Percentiles rank a stretch among this genome's conserved stretches.
Conservation (phyloP, 2,329 filamentous ascomycete genomes). For the Neopestalotiopsis sp. region DNA sequence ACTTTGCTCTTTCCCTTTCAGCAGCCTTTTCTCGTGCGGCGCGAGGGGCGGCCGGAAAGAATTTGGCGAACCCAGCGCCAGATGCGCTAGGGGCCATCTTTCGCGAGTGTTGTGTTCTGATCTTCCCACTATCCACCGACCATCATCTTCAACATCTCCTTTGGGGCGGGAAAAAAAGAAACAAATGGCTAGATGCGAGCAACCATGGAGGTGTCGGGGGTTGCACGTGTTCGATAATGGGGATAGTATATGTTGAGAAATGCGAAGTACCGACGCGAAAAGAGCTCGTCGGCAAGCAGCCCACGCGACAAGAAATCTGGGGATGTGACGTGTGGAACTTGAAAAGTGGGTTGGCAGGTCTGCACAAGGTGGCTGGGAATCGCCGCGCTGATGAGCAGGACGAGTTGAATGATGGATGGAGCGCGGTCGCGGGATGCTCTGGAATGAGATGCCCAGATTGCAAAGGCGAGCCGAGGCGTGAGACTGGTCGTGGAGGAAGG, state of each 20-base stretch:
- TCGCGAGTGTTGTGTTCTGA: constrained; percentile 57
- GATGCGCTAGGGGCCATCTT: constrained; percentile 65
- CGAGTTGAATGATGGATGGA: background rate
- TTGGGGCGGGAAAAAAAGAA: constrained; percentile 25
- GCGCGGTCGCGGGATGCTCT: constrained; percentile 18
- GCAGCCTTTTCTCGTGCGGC: constrained; percentile 63
- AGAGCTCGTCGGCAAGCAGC: constrained; percentile 32
- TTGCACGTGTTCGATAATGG: constrained; percentile 16
- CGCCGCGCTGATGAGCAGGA: constrained; percentile 17
- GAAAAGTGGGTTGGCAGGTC: constrained; percentile 20
- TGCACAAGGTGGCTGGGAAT: constrained; percentile 24
- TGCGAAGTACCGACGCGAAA: constrained; percentile 22
- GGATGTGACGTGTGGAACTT: constrained; percentile 39
- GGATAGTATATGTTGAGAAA: constrained; percentile 7
- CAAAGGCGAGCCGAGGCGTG: background rate
- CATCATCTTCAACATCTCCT: constrained; percentile 54
- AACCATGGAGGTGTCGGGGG: constrained; percentile 38
- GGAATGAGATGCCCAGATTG: constrained; percentile 13
- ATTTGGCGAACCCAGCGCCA: constrained; percentile 86
- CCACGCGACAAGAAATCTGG: constrained; percentile 39
- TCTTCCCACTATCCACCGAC: constrained; percentile 55
- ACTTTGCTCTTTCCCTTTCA: constrained; percentile 66
- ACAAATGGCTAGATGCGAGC: constrained; percentile 36
- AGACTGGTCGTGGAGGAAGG: constrained; percentile 1
- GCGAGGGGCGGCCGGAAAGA: constrained; percentile 80